Percentiles rank a stretch among this genome's conserved stretches.
Conservation (phyloP, 768 basidiomycete genomes). For the Crassisporium funariophilum region DNA sequence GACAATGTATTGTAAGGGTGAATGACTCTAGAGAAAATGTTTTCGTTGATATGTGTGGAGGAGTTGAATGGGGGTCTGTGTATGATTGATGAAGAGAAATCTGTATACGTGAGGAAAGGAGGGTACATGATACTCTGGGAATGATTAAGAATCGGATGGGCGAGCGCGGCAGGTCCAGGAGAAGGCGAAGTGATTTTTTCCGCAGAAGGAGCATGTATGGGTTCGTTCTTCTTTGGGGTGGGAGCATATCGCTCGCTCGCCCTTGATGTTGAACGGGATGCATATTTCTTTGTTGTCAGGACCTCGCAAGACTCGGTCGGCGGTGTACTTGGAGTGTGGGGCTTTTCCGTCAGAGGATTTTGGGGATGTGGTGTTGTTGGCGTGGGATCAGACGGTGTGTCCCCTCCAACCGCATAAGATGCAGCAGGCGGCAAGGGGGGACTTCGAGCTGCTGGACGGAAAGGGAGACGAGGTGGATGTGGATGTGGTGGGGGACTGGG, state of each 20-base stretch:
- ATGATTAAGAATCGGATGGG: not conserved
- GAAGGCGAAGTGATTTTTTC: constrained; percentile 27
- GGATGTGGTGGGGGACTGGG: too few relatives aligned
- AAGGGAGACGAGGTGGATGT: too few relatives aligned
- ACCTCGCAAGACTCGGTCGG: constrained; percentile 8
- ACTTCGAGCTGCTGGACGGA: constrained; percentile 7
- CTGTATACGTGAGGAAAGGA: constrained; percentile 14
- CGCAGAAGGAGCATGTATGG: constrained; percentile 35
- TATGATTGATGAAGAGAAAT: constrained; percentile 19
- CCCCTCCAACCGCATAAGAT: constrained; percentile 18
- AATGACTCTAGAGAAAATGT: constrained; percentile 25
- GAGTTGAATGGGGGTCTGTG: constrained; percentile 13
- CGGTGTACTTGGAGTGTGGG: constrained; percentile 8
- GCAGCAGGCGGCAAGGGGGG: constrained; percentile 19
- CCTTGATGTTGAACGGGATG: constrained; percentile 22
- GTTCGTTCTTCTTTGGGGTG: constrained; percentile 13
- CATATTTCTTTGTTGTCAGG: constrained; percentile 20
- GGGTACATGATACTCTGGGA: constrained; percentile 5
- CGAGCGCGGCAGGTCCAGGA: constrained; percentile 23
- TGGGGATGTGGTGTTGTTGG: not conserved
- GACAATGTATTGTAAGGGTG: constrained; percentile 32
- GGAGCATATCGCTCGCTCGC: constrained; percentile 2
- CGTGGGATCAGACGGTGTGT: constrained; percentile 22
- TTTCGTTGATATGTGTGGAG: constrained; percentile 2
- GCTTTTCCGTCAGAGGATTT: constrained; percentile 9